A percentile compares a stretch with the other conserved stretches of the same genome.
Evolutionary conservation across 1,284 basidiomycete species (phyloP).

Genomic region (Porogramme epimiltina): DNA sequence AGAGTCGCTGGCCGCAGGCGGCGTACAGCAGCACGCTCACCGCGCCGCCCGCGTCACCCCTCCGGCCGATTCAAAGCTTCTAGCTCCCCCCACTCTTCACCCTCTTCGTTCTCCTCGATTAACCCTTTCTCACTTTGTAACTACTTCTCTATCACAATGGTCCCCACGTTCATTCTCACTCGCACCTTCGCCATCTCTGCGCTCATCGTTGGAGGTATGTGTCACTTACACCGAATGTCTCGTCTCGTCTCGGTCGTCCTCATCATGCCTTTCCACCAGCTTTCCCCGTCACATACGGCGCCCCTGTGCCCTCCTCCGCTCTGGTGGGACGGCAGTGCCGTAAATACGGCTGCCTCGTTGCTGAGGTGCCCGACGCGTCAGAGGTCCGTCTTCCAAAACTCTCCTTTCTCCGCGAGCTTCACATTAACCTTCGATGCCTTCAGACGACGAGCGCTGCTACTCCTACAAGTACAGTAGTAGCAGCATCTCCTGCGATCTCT

Average conservation of each 20-base stretch:
- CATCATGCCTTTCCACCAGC: not conserved
- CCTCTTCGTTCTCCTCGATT: not conserved
- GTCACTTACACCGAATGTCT: not conserved
- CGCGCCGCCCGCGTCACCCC: not conserved
- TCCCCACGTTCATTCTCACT: slow-evolving; percentile 18
- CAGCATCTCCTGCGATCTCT: not conserved
- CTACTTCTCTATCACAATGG: slow-evolving; percentile 8
- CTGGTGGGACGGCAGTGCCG: not conserved
- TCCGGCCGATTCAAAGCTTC: not conserved
- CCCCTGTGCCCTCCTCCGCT: not conserved
- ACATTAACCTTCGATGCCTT: no score
- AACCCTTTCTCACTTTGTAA: not conserved
- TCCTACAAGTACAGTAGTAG: no score
- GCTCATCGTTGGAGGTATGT: slow-evolving; percentile 15
- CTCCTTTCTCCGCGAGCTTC: no score
- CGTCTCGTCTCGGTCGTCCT: not conserved
- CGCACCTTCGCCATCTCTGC: slow-evolving; percentile 21
- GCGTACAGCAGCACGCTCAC: not conserved
- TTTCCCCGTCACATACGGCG: slow-evolving; percentile 1
- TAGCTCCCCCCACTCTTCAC: not conserved
- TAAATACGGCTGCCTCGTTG: not conserved
- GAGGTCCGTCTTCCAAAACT: not conserved
- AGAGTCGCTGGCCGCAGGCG: not conserved
- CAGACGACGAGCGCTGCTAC: no score
- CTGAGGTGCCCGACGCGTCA: not conserved